Evolutionary conservation across 345 rosid genomes (phyloP), one percentile per base, ranked within the genome.

Genomic region (Hibiscus mutabilis): DNA sequence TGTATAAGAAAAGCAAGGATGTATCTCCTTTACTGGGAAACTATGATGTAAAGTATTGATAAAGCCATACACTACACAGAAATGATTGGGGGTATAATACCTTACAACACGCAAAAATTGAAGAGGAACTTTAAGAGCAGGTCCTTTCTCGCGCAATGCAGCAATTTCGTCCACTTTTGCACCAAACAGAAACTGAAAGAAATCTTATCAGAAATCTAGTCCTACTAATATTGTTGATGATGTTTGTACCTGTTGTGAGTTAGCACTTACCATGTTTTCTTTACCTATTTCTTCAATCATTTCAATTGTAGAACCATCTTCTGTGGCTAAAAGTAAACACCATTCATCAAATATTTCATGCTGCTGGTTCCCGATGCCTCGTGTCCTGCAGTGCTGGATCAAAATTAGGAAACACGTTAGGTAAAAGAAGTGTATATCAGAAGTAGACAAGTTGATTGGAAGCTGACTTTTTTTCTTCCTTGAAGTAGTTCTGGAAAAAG

Each of bases 321-420:
- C 77, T 40, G 87, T 81, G 15, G 85, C 87, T 70, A 84, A 69
- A 58, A 84, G 83, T 71, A 84, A 75, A 71, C 87, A 77, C 87
- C 87, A 75, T 84, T 84, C 85, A 84, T 81, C 76, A 81, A 61
- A 68, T 81, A 81, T 57, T 84, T 84, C 87, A 84, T 84, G 73
- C 77, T 58, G 46, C 85, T 74, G 56, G 87, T 84, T 71, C 87
- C 87, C 10, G 87, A 84, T 69, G 87, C 85, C 81, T 81, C 85
- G 10, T 81, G 76, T 53, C 85, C 85, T 8, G 87, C 82, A 63
- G 86, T 80, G 84, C 86, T 83, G 81, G 68, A 75, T 12, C 6
- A 24, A 15, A 53, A 19, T 49, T 35, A 60, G 19, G 37, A 7
- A 53, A 13, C 9, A 16, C 10, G 4, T 72, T 60, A 61, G 53